These are phyloP conservation scores for Iodosphaeria phyllophila DNA, from an alignment of 2,329 filamentous ascomycete genomes.

Conservation along the genomic window DNA sequence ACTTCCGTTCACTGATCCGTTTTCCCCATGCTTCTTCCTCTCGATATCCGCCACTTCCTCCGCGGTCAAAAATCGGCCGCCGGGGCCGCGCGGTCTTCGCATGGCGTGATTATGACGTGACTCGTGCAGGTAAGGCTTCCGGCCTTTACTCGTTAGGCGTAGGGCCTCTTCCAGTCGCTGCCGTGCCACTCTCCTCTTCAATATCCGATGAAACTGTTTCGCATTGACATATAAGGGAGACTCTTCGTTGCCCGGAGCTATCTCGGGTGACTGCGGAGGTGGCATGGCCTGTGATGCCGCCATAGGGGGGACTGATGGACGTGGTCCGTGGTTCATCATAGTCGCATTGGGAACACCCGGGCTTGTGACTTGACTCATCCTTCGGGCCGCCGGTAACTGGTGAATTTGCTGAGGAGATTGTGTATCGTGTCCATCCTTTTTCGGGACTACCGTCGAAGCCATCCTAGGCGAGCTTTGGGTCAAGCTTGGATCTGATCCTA, in stretches of 20 bases:
- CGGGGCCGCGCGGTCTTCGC: conserved; percentile 81
- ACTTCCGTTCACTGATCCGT: too few species aligned
- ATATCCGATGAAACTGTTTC: conserved; percentile 93
- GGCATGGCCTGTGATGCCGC: conserved; percentile 45
- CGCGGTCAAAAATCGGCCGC: conserved; percentile 86
- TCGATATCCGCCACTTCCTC: conserved; percentile 91
- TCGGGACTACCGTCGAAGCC: conserved; percentile 40
- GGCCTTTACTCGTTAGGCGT: conserved; percentile 79
- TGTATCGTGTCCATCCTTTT: conserved; percentile 52
- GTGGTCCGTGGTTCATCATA: conserved; percentile 51
- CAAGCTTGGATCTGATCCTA: conserved; percentile 50
- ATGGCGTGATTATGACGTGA: conserved; percentile 97
- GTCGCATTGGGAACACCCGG: conserved; percentile 56
- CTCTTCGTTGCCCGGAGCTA: conserved; percentile 60
- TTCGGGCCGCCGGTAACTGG: conserved; percentile 40
- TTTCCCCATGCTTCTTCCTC: conserved; percentile 31
- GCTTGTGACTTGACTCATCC: conserved; percentile 62
- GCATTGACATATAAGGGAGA: conserved; percentile 95
- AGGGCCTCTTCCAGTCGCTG: conserved; percentile 89
- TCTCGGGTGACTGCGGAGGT: conserved; percentile 60
- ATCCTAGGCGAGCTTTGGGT: conserved; percentile 62
- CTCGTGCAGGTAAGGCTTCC: conserved; percentile 94
- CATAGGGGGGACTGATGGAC: conserved; percentile 37
- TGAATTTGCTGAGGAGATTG: conserved; percentile 61
- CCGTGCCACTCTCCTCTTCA: conserved; percentile 82